These are phyloP conservation scores for Daedaleopsis sinensis DNA, from an alignment of 768 basidiomycete genomes.

Conservation along the genomic window DNA sequence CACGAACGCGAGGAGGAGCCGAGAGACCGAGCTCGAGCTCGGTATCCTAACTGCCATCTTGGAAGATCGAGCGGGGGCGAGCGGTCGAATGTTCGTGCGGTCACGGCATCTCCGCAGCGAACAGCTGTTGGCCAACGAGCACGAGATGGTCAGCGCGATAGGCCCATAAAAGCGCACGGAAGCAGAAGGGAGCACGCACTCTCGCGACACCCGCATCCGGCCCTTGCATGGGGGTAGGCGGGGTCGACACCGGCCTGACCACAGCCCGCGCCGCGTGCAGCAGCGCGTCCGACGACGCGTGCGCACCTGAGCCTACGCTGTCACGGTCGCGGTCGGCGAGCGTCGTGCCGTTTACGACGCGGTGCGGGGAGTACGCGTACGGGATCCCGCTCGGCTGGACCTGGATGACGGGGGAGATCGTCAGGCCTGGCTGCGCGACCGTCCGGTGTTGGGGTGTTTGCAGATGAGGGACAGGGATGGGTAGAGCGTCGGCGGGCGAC, in stretches of 20 bases:
- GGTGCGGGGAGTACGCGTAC: conserved; percentile 11
- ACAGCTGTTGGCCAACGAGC: conserved; percentile 18
- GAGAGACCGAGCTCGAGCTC: too few species aligned
- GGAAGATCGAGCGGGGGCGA: too few species aligned
- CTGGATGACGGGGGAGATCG: neutral
- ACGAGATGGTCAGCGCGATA: neutral
- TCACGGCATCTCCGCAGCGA: conserved; percentile 31
- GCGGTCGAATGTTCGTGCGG: too few species aligned
- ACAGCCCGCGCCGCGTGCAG: conserved; percentile 12
- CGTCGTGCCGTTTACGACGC: conserved; percentile 24
- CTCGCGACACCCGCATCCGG: conserved; percentile 10
- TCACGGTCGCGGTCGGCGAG: conserved; percentile 14
- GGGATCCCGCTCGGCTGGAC: neutral
- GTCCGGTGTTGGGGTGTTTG: conserved; percentile 1
- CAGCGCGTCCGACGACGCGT: neutral
- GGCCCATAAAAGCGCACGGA: neutral
- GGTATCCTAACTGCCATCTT: too few species aligned
- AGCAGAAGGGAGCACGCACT: conserved; percentile 12
- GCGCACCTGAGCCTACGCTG: neutral
- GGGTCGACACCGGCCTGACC: conserved; percentile 29
- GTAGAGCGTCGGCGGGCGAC: too few species aligned
- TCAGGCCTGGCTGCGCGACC: neutral
- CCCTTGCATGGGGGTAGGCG: conserved; percentile 19
- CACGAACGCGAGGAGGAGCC: too few species aligned
- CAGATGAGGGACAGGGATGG: neutral